Evolutionary conservation across 257 asterid genomes (phyloP).

Genomic region (Coffea canephora): DNA sequence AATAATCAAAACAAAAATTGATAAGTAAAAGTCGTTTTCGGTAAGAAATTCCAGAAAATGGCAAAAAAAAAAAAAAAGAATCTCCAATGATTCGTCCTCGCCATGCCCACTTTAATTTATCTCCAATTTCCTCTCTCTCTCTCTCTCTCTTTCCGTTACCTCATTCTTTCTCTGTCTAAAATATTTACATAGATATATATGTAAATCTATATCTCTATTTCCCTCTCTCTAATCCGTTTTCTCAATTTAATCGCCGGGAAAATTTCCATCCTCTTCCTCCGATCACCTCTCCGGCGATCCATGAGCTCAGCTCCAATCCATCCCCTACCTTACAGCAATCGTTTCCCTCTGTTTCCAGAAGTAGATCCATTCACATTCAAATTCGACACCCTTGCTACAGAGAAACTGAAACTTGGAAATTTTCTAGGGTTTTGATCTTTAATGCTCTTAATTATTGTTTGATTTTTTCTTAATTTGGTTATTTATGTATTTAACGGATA

Average conservation of each 20-base stretch:
- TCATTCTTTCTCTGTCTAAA: not conserved
- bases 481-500: not conserved
- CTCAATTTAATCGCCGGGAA: slow-evolving; percentile 30
- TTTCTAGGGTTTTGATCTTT: slow-evolving; percentile 17
- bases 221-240: slow-evolving; percentile 1
- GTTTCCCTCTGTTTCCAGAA: not conserved
- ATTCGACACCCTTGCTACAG: slow-evolving; percentile 5
- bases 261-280: slow-evolving; percentile 14
- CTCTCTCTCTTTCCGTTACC: slow-evolving; percentile 1
- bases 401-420: not conserved
- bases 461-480: not conserved
- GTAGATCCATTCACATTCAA: slow-evolving; percentile 9
- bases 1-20: not conserved
- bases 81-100: slow-evolving; percentile 17
- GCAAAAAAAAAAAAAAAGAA: slow-evolving; percentile 8
- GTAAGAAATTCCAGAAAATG: slow-evolving; percentile 1
- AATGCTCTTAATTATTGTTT: slow-evolving; percentile 11
- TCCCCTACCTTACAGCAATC: not conserved
- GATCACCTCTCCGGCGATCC: slow-evolving; percentile 29
- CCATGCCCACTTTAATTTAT: slow-evolving; percentile 12
- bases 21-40: not conserved
- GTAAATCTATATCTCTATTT: not conserved
- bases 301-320: slow-evolving; percentile 17
- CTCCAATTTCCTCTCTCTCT: slow-evolving; percentile 16
- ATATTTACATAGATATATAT: slow-evolving; percentile 1